Conservation (phyloP, 164 flowering plant genomes). For the Stephania cephalantha region DNA sequence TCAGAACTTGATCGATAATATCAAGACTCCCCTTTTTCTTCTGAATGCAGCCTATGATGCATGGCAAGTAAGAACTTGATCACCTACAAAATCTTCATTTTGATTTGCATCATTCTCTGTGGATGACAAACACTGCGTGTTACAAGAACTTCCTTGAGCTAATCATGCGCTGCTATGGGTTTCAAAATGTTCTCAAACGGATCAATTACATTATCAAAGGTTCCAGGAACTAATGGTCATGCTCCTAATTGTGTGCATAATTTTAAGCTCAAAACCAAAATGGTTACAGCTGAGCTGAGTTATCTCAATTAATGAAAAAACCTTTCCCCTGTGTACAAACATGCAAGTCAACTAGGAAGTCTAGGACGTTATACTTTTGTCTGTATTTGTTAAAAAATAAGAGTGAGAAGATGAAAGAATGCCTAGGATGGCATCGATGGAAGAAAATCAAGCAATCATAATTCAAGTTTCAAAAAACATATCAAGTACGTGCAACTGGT, state of each 20-base stretch:
- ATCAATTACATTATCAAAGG: background rate
- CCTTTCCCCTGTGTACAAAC: background rate
- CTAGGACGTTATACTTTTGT: background rate
- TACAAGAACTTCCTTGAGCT: background rate
- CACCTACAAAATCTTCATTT: background rate
- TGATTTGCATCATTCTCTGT: background rate
- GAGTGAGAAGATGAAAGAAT: too few species aligned
- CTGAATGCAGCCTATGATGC: slow-evolving; percentile 82
- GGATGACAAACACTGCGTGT: background rate
- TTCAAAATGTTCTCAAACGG: background rate
- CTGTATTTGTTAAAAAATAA: too few species aligned
- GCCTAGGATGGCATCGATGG: too few species aligned
- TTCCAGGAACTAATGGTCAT: background rate
- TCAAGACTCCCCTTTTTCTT: slow-evolving; percentile 68
- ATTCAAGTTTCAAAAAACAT: background rate
- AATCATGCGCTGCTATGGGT: background rate
- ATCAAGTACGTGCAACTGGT: background rate
- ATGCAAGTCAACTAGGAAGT: background rate
- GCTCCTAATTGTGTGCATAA: background rate
- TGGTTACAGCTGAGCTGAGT: background rate
- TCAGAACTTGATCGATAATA: slow-evolving; percentile 46
- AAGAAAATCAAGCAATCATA: too few species aligned
- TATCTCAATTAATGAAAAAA: background rate
- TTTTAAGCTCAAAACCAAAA: background rate
- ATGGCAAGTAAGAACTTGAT: slow-evolving; percentile 67